phyloP scores from a whole-genome alignment of 2,329 filamentous ascomycete species.

The Blastomyces percursus region DNA sequence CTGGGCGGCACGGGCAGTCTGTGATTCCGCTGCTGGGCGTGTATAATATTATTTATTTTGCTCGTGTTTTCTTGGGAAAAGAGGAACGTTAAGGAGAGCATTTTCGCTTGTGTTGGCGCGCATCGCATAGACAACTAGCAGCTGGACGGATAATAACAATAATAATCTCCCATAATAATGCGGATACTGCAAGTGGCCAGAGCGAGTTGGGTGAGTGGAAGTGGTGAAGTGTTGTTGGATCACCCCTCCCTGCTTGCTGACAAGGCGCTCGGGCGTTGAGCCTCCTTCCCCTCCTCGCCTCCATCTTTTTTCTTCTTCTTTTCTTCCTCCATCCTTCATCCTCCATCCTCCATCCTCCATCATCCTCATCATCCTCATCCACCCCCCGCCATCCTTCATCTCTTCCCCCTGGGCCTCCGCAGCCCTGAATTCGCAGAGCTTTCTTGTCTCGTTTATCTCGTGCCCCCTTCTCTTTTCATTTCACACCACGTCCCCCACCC shows the following conservation, averaged over 20 bases:
- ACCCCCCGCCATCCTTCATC: not conserved
- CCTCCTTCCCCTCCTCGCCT: not conserved
- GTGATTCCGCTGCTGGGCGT: not conserved
- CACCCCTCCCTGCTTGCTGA: not conserved
- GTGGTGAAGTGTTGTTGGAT: no score
- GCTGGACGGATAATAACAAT: not conserved
- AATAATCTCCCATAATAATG: not conserved
- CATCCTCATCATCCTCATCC: not conserved
- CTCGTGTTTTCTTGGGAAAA: not conserved
- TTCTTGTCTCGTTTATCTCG: not conserved
- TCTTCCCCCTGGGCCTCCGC: not conserved
- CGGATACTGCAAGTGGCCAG: not conserved
- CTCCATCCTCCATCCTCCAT: constrained; percentile 1
- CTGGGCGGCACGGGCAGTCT: not conserved
- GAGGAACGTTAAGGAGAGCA: not conserved
- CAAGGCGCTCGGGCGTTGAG: not conserved
- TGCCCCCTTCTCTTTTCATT: not conserved
- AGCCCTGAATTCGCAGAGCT: not conserved
- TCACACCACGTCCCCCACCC: not conserved
- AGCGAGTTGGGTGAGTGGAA: not conserved
- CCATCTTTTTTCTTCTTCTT: not conserved
- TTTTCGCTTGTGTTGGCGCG: not conserved
- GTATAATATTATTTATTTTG: not conserved
- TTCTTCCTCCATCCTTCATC: not conserved
- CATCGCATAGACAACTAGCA: not conserved